A percentile compares a stretch with the other conserved stretches of the same genome.
These are phyloP conservation scores for Grosmannia clavigera DNA, from an alignment of 2,329 filamentous ascomycete genomes.

Conservation along the genomic window DNA sequence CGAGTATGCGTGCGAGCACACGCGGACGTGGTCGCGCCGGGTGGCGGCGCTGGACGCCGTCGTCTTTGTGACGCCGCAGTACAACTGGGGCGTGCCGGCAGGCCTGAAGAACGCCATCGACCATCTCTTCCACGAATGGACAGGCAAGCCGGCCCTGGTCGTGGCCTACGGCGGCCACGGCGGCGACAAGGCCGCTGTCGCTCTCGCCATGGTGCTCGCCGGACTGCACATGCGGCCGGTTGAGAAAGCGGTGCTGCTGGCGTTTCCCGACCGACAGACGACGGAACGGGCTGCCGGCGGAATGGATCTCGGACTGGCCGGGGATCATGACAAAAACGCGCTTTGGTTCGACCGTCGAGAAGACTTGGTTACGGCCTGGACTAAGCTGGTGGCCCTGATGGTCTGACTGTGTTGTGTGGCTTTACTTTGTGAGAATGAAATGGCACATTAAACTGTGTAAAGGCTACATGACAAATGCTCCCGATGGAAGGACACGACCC, in stretches of 20 bases:
- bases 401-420: neutral
- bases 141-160: conserved; percentile 31
- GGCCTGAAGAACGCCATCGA: conserved; percentile 40
- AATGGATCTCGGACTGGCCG: conserved; percentile 10
- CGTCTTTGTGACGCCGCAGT: conserved; percentile 22
- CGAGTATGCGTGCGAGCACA: conserved; percentile 21
- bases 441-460: no score
- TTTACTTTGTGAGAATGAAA: no score
- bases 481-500: no score
- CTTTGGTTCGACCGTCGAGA: conserved; percentile 10
- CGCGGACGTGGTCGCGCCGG: conserved; percentile 21
- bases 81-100: conserved; percentile 35
- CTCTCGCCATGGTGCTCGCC: conserved; percentile 15
- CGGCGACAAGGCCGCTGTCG: conserved; percentile 17
- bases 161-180: conserved; percentile 34
- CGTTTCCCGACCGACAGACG: conserved; percentile 13
- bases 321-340: neutral
- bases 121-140: conserved; percentile 37
- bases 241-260: conserved; percentile 13
- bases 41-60: conserved; percentile 21
- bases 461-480: no score
- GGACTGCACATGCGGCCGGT: conserved; percentile 14
- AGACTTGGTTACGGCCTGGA: conserved; percentile 13
- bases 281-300: conserved; percentile 6
- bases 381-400: conserved; percentile 9